Conservation (phyloP, 345 rosid genomes). For the Linum trigynum region DNA sequence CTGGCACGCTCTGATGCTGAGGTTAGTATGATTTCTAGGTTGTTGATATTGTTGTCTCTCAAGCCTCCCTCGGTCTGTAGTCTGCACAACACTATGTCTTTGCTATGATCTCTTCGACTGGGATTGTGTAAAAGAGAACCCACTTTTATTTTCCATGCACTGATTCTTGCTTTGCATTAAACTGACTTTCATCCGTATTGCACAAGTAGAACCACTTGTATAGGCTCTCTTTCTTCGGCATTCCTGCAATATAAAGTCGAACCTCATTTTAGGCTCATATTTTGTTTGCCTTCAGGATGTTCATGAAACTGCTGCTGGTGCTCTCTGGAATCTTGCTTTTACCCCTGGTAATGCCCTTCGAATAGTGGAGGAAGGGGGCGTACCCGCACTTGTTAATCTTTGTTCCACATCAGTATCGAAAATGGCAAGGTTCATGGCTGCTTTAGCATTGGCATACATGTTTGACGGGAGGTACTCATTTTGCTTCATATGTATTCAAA, state of each 20-base stretch:
- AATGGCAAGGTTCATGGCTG: constrained; percentile 89
- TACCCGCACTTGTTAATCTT: constrained; percentile 63
- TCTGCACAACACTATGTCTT: background rate
- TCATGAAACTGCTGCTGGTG: constrained; percentile 88
- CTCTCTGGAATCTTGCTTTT: constrained; percentile 84
- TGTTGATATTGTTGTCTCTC: background rate
- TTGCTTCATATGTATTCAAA: background rate
- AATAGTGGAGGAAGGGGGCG: constrained; percentile 80
- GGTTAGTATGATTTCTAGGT: constrained; percentile 25
- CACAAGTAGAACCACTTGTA: background rate
- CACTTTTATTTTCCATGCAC: background rate
- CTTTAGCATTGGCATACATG: constrained; percentile 73
- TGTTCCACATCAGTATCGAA: constrained; percentile 61
- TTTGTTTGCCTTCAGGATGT: constrained; percentile 48
- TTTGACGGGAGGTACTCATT: constrained; percentile 61
- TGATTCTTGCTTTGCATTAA: background rate
- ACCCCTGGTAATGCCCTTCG: constrained; percentile 64
- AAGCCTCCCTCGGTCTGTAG: background rate
- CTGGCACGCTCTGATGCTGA: constrained; percentile 64
- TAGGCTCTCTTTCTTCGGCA: background rate
- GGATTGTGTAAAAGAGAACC: background rate
- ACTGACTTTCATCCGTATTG: background rate
- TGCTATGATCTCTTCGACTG: background rate
- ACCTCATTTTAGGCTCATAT: background rate
- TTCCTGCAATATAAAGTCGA: background rate